Evolutionary conservation across 208 protist genomes (phyloP).

Genomic region (Trypanosoma scelopori): DNA sequence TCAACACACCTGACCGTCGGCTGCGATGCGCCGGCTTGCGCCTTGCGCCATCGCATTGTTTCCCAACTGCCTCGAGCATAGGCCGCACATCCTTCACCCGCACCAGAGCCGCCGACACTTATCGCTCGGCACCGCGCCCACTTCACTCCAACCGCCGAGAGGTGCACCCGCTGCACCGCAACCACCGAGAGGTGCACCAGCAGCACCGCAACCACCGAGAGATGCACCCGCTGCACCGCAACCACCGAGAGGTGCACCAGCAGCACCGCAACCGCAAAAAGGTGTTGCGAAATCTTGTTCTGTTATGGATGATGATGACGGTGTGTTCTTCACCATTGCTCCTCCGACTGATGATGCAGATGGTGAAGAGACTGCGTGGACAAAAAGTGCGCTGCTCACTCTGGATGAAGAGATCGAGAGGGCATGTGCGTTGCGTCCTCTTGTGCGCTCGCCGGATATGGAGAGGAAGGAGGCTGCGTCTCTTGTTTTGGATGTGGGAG

Average conservation of each 20-base stretch:
- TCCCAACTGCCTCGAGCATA: slow-evolving; percentile 3
- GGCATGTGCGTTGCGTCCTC: slow-evolving; percentile 13
- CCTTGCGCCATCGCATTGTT: too few species aligned
- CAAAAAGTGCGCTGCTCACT: slow-evolving; percentile 6
- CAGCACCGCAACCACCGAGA: slow-evolving; percentile 17
- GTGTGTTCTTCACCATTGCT: slow-evolving; percentile 23
- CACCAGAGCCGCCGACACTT: slow-evolving; percentile 21
- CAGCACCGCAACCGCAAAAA: slow-evolving; percentile 1
- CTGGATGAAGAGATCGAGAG: slow-evolving; percentile 30
- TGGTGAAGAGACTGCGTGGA: not conserved
- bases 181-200: slow-evolving; percentile 10
- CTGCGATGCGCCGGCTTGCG: too few species aligned
- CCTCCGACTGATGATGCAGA: not conserved
- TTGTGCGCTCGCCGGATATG: slow-evolving; percentile 13
- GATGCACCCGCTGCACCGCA: slow-evolving; percentile 20
- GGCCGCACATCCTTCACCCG: slow-evolving; percentile 21
- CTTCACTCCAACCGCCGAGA: slow-evolving; percentile 15
- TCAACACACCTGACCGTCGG: too few species aligned
- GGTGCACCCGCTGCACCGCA: slow-evolving; percentile 17
- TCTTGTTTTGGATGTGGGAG: slow-evolving; percentile 13
- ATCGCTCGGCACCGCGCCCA: slow-evolving; percentile 12
- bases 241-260: slow-evolving; percentile 8
- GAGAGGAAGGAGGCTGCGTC: not conserved
- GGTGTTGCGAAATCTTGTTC: not conserved
- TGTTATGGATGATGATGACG: slow-evolving; percentile 6